These are phyloP conservation scores for Kwoniella pini DNA, from an alignment of 768 basidiomycete genomes.

Conservation along the genomic window DNA sequence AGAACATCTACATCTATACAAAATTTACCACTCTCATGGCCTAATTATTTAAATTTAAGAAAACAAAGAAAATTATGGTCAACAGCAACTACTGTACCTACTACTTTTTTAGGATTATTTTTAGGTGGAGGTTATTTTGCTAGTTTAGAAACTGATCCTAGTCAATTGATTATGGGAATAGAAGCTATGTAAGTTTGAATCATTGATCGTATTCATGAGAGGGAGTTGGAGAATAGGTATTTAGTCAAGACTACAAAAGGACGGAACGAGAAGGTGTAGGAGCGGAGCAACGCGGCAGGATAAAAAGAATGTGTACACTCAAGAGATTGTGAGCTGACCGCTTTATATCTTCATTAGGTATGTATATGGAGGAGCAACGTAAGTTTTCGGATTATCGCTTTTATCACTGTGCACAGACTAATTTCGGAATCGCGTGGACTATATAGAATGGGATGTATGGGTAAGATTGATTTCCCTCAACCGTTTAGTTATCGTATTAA, in stretches of 20 bases:
- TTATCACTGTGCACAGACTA: too few species aligned
- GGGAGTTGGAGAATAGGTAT: too few species aligned
- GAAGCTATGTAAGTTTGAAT: constrained; percentile 53
- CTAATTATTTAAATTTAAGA: constrained; percentile 46
- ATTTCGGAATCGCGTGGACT: background rate
- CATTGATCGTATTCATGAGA: too few species aligned
- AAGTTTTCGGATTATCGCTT: too few species aligned
- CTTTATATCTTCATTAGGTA: constrained; percentile 17
- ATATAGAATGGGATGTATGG: constrained; percentile 45
- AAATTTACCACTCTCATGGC: constrained; percentile 49
- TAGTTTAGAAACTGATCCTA: constrained; percentile 49
- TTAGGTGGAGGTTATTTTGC: constrained; percentile 51
- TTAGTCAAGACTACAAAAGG: too few species aligned
- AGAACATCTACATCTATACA: constrained; percentile 19
- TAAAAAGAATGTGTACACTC: background rate
- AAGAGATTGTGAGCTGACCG: background rate
- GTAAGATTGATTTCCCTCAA: constrained; percentile 24
- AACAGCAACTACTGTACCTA: constrained; percentile 46
- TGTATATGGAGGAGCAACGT: constrained; percentile 53
- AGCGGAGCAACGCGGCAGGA: too few species aligned
- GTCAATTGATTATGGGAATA: constrained; percentile 51
- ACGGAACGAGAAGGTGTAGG: too few species aligned
- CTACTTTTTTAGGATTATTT: constrained; percentile 43
- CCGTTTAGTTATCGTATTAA: too few species aligned
- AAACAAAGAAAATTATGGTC: constrained; percentile 44